Conservation (phyloP, 306 rosid genomes). For the Cercis canadensis region DNA sequence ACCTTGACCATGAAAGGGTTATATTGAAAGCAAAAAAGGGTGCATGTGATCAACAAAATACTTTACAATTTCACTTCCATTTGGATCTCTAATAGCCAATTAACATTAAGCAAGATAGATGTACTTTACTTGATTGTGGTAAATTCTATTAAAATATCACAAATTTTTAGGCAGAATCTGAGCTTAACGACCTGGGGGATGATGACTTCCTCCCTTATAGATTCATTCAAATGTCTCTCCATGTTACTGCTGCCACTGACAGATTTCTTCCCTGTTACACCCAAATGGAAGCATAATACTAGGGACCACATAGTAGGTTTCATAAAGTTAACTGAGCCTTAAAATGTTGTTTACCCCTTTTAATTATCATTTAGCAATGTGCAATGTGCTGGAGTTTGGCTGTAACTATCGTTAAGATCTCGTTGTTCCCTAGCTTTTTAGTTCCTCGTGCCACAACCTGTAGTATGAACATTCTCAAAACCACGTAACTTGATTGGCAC, state of each 20-base stretch:
- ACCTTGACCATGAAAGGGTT: conserved; percentile 31
- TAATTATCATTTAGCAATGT: conserved; percentile 43
- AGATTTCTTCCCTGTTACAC: conserved; percentile 64
- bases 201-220: conserved; percentile 44
- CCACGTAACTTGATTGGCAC: conserved; percentile 14
- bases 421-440: conserved; percentile 21
- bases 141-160: conserved; percentile 38
- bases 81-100: conserved; percentile 54
- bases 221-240: conserved; percentile 59
- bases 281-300: conserved; percentile 62
- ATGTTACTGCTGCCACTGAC: conserved; percentile 64
- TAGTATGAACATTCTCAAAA: conserved; percentile 36
- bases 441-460: conserved; percentile 42
- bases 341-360: conserved; percentile 39
- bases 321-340: conserved; percentile 67
- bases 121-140: conserved; percentile 44
- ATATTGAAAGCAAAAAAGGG: conserved; percentile 38
- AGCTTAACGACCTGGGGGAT: conserved; percentile 62
- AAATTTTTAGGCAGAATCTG: conserved; percentile 62
- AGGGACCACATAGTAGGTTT: conserved; percentile 77
- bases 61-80: conserved; percentile 43
- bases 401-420: conserved; percentile 37
- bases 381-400: conserved; percentile 42
- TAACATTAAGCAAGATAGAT: conserved; percentile 45
- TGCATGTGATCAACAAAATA: conserved; percentile 59